These are phyloP conservation scores for Colletotrichum caudatum DNA, from an alignment of 2,329 filamentous ascomycete genomes.

Conservation along the genomic window DNA sequence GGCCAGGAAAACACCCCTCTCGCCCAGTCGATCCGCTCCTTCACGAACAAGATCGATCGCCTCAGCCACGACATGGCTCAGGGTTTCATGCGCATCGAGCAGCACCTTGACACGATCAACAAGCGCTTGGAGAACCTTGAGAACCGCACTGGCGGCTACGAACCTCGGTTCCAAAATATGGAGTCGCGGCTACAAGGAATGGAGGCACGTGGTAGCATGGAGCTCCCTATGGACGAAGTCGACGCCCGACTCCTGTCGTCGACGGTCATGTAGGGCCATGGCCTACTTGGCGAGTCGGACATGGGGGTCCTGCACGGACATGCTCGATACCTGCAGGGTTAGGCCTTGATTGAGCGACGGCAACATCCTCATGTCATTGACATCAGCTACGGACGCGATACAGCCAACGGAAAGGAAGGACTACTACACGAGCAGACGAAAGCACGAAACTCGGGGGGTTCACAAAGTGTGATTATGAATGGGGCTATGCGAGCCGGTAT, in stretches of 20 bases:
- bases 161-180: slow-evolving; percentile 59
- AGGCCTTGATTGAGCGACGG: neutral
- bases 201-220: slow-evolving; percentile 48
- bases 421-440: slow-evolving; percentile 12
- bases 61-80: slow-evolving; percentile 68
- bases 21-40: slow-evolving; percentile 67
- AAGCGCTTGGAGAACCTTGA: slow-evolving; percentile 69
- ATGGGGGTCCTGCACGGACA: neutral
- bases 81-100: slow-evolving; percentile 64
- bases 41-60: slow-evolving; percentile 71
- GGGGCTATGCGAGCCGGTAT: slow-evolving; percentile 21
- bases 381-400: slow-evolving; percentile 9
- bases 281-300: slow-evolving; percentile 24
- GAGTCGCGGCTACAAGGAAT: slow-evolving; percentile 57
- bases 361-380: neutral
- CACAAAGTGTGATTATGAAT: slow-evolving; percentile 9
- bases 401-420: neutral
- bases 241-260: slow-evolving; percentile 58
- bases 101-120: slow-evolving; percentile 63
- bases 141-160: slow-evolving; percentile 56
- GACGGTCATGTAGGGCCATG: slow-evolving; percentile 56
- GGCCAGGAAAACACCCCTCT: slow-evolving; percentile 70
- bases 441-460: neutral
- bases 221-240: slow-evolving; percentile 58
- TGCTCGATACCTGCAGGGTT: neutral